Percentiles rank a stretch among this genome's conserved stretches.
These are phyloP conservation scores for Colletotrichum nymphaeae DNA, from an alignment of 2,329 filamentous ascomycete species.

Conservation along the genomic window DNA sequence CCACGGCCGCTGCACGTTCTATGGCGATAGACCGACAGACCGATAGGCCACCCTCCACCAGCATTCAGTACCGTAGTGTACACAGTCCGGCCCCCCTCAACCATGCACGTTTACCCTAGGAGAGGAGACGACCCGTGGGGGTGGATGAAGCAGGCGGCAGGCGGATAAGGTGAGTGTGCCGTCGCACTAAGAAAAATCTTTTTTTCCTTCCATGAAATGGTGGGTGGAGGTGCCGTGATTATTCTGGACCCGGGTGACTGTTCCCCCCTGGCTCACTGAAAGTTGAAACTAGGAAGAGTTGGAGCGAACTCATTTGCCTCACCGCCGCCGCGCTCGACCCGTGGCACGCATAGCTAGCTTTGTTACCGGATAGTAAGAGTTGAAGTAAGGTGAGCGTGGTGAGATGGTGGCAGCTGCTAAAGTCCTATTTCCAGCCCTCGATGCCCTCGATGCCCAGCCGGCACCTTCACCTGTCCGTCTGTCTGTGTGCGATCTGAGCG, in stretches of 20 bases:
- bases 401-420: conserved; percentile 9
- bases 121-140: background rate
- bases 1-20: conserved; percentile 9
- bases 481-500: background rate
- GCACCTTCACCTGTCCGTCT: background rate
- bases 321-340: conserved; percentile 25
- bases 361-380: background rate
- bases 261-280: background rate
- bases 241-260: conserved; percentile 24
- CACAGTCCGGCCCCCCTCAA: conserved; percentile 14
- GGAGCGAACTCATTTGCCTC: conserved; percentile 25
- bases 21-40: conserved; percentile 22
- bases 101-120: conserved; percentile 13
- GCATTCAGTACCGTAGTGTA: background rate
- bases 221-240: background rate
- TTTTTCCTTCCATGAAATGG: background rate
- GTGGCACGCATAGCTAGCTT: conserved; percentile 10
- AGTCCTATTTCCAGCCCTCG: conserved; percentile 11
- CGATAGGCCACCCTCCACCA: conserved; percentile 33
- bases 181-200: background rate
- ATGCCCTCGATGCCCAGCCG: background rate
- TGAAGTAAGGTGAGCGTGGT: background rate
- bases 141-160: background rate
- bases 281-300: conserved; percentile 7
- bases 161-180: conserved; percentile 4